Base-by-base conservation (phyloP, 352 stramenopile genomes). In the Peronospora farinosa region DNA sequence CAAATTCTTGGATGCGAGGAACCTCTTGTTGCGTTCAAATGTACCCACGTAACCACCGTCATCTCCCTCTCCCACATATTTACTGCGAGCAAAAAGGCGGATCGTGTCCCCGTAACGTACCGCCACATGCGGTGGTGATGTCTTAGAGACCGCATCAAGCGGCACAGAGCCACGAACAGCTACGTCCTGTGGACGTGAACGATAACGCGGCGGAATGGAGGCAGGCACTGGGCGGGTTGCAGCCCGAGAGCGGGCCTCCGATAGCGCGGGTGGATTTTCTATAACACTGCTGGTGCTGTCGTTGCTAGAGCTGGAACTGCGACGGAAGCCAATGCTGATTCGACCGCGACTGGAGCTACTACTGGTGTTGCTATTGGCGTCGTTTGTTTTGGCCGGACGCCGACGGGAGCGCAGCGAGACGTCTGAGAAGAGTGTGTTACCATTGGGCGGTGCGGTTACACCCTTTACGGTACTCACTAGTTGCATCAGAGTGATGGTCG, bases 81-180 rank as follows among this genome's bases (percentile, higher is more conserved):
- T 84, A 52, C 69, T 86, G 45, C 65, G 68, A 8, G 72, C 78
- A 31, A 75, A 89, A 7, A 89, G 65, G 2, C 78, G 75, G 44
- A 89, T 76, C 7, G 54, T 73, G 54, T 89, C 75, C 21, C 78
- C 78, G 48, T 86, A 89, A 9, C 76, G 71, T 19, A 89, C 64
- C 7, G 75, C 78, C 13, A 89, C 71, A 46, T 80, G 74, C 5
- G 78, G 78, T 23, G 78, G 69, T 11, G 75, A 66, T 40, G 64
- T 70, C 69, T 72, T 72, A 41, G 54, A 66, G 0, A 75, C 52
- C 0, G 63, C 70, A 19, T 69, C 66, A n/a, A 71, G 30, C 12
- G 60, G 60, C 55, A 59, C 58, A 46, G 57, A 62, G 16, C 55
- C 60, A 5, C 30, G 41, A 23, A 66, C 32, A 0, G 54, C 54